Evolutionary conservation across 352 stramenopile genomes (phyloP).

Genomic region (Elongisporangium prolatum): DNA sequence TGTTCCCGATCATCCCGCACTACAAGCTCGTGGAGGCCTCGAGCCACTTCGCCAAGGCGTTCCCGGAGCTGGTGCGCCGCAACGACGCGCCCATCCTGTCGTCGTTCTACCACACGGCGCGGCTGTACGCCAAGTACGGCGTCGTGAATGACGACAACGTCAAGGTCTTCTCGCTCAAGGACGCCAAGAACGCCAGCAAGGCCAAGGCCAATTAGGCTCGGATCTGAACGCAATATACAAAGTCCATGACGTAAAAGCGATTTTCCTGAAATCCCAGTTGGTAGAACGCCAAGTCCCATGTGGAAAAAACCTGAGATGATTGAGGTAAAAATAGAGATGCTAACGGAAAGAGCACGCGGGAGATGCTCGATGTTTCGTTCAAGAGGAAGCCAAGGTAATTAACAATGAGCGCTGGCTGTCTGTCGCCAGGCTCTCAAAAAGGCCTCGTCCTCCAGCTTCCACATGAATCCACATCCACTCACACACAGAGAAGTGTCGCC

Average conservation of each 20-base stretch:
- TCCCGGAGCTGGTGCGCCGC: conserved; percentile 69
- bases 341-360: background rate
- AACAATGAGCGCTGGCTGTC: background rate
- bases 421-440: background rate
- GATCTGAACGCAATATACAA: background rate
- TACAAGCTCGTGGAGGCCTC: conserved; percentile 76
- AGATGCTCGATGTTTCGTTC: background rate
- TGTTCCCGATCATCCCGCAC: conserved; percentile 86
- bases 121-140: conserved; percentile 68
- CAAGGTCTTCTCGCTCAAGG: conserved; percentile 71
- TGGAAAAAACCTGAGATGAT: too few species aligned
- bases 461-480: background rate
- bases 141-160: conserved; percentile 47
- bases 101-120: conserved; percentile 54
- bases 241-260: too few species aligned
- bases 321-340: background rate
- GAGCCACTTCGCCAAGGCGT: conserved; percentile 53
- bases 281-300: background rate
- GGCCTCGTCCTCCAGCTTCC: background rate
- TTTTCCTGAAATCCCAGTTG: too few species aligned
- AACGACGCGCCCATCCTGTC: conserved; percentile 63
- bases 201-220: conserved; percentile 25
- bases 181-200: conserved; percentile 26
- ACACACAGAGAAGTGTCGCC: background rate
- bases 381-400: background rate